Base-by-base conservation (phyloP, 345 rosid genomes). In the Syzygium jambos region DNA sequence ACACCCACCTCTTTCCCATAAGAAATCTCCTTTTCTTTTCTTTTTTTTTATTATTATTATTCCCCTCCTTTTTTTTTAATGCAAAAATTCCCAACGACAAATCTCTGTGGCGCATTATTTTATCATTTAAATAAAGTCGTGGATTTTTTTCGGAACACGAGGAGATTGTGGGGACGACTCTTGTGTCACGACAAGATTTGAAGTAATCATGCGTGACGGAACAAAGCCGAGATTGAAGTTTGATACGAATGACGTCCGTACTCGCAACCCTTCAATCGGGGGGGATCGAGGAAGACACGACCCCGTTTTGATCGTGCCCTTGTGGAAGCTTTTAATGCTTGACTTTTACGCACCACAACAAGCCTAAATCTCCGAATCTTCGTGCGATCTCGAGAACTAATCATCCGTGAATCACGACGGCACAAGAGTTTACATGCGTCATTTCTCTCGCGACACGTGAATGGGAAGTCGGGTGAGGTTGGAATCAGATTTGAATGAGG, bases 101-200 rank as follows among this genome's bases (percentile, higher is more conserved):
- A 68, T 68, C 80, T 68, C 80, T 46, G 25, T 11, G 19, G 49
- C 6, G 80, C 46, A 0, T 34, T 17, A 34, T 73, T 19, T 21
- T 34, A 73, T 73, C 9, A 0, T 25, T 73, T 73, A 73, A 38
- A 34, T 73, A 73, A 73, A 73, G 80, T 9, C 14, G 80, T 19
- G 49, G 49, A 19, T 34, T 73, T 73, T 19, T 22, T 34, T 34
- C 41, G 80, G 49, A 73, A 73, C 80, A 73, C 25, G 80, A 73
- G 80, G 80, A 73, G 80, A 73, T 73, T 73, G 49, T 38, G 49
- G 80, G 80, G 80, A 41, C 38, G 80, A 73, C 80, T 73, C 80
- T 68, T 34, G 49, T 38, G 80, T 38, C 19, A 73, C 9, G 80
- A 73, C 80, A 38, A 41, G 38, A 73, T 73, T 38, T 73, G 80